Evolutionary conservation across 208 protist genomes (phyloP).

Genomic region (Sergeia podlipaevii): DNA sequence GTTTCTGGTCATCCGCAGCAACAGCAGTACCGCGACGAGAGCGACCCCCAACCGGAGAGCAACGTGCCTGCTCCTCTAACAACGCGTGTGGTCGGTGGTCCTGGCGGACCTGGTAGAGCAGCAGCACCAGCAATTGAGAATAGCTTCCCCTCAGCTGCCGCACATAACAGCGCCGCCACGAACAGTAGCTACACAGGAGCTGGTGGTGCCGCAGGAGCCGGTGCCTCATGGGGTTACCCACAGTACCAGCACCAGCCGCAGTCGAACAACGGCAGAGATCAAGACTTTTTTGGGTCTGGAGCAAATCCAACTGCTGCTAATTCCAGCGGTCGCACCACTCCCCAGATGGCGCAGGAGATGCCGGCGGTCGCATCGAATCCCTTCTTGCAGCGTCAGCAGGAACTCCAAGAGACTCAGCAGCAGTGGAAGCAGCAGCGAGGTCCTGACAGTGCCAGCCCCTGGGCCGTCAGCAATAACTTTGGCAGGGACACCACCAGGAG

Average conservation of each 20-base stretch:
- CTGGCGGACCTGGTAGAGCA: slow-evolving; percentile 21
- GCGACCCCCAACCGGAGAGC: slow-evolving; percentile 14
- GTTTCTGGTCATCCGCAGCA: background rate
- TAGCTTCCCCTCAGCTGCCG: background rate
- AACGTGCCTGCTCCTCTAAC: too few relatives aligned
- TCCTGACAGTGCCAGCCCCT: too few relatives aligned
- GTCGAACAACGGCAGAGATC: background rate
- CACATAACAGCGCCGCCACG: slow-evolving; percentile 8
- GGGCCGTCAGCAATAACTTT: too few relatives aligned
- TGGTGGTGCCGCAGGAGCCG: slow-evolving; percentile 3
- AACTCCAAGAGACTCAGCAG: background rate
- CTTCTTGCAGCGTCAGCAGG: background rate
- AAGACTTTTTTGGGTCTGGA: too few relatives aligned
- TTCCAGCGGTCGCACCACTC: background rate
- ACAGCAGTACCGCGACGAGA: background rate
- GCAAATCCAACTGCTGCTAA: background rate
- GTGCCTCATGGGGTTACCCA: slow-evolving; percentile 11
- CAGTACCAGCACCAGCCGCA: slow-evolving; percentile 4
- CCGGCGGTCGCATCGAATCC: background rate
- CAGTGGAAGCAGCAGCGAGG: too few relatives aligned
- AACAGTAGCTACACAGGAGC: background rate
- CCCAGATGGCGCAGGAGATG: background rate
- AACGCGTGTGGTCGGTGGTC: slow-evolving; percentile 23
- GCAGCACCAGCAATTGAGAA: background rate
- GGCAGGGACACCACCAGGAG: too few relatives aligned